Conservation (phyloP, 2,329 filamentous ascomycete genomes). For the Clarireedia hainanense region DNA sequence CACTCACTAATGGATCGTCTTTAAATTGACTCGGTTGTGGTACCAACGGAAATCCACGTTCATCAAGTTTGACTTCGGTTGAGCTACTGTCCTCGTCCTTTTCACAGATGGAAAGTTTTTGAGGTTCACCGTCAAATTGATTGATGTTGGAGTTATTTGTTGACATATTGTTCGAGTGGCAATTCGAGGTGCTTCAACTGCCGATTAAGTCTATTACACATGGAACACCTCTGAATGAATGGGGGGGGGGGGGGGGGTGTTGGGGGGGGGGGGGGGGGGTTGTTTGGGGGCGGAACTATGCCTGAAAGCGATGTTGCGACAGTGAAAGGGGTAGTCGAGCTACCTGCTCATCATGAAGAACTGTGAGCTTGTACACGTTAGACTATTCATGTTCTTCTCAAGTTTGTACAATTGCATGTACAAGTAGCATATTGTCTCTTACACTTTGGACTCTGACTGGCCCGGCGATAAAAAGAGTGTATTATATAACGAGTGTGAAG, state of each 20-base stretch:
- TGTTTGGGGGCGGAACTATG: not conserved
- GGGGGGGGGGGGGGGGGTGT: not conserved
- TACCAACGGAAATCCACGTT: constrained; percentile 23
- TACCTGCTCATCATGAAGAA: not conserved
- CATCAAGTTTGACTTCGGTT: constrained; percentile 16
- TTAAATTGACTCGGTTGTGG: constrained; percentile 27
- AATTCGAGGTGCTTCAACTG: too few species aligned
- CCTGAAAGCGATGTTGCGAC: not conserved
- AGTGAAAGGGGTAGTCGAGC: not conserved
- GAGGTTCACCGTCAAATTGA: not conserved
- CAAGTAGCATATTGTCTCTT: not conserved
- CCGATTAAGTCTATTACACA: too few species aligned
- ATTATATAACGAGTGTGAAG: not conserved
- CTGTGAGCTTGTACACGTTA: not conserved
- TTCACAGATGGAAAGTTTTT: constrained; percentile 1
- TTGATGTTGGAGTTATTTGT: not conserved
- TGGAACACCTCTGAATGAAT: not conserved
- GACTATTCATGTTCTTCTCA: not conserved
- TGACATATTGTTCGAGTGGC: not conserved
- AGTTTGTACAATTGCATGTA: too few species aligned
- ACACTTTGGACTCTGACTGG: not conserved
- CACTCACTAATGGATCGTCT: constrained; percentile 26
- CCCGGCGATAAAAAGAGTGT: not conserved
- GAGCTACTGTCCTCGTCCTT: constrained; percentile 6
- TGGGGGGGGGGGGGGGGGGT: not conserved